phyloP scores from a whole-genome alignment of 2,329 filamentous ascomycete species.

The Trichoderma arundinaceum region DNA sequence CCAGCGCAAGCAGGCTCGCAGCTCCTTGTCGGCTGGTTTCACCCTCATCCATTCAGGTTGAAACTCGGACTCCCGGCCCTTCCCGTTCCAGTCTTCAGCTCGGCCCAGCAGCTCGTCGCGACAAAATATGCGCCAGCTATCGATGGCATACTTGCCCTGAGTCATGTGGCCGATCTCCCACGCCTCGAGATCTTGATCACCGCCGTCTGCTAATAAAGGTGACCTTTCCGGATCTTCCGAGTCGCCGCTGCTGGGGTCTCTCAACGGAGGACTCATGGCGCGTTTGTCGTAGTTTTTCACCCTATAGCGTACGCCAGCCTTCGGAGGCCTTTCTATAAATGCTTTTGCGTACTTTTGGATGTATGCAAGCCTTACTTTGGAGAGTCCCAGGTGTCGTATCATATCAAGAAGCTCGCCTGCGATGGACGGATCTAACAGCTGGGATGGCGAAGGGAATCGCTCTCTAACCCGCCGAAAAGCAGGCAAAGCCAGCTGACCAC shows the following conservation, averaged over 20 bases:
- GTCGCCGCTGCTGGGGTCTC: conserved; percentile 3
- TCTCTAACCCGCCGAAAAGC: conserved; percentile 72
- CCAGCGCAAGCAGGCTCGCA: conserved; percentile 86
- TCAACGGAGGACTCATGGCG: conserved; percentile 39
- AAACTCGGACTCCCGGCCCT: conserved; percentile 58
- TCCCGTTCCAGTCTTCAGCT: conserved; percentile 70
- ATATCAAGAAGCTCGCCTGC: conserved; percentile 60
- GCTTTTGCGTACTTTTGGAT: conserved; percentile 72
- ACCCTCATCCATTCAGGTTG: conserved; percentile 93
- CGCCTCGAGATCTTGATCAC: conserved; percentile 46
- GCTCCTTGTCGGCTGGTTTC: conserved; percentile 80
- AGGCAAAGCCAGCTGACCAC: conserved; percentile 75
- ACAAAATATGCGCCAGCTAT: conserved; percentile 94
- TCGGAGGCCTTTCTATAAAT: conserved; percentile 71
- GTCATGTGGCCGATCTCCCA: conserved; percentile 91
- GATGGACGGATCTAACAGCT: conserved; percentile 61
- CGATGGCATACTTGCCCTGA: conserved; percentile 80
- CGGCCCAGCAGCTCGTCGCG: conserved; percentile 74
- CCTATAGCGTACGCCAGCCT: conserved; percentile 58
- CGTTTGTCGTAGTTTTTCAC: conserved; percentile 56
- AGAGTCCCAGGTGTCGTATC: conserved; percentile 74
- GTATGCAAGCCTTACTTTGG: conserved; percentile 67
- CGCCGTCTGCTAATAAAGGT: not conserved
- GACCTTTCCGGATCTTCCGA: conserved; percentile 20
- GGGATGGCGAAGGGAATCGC: conserved; percentile 68